These are phyloP conservation scores for Nasturtium officinale DNA, from an alignment of 345 rosid species.

Conservation along the genomic window DNA sequence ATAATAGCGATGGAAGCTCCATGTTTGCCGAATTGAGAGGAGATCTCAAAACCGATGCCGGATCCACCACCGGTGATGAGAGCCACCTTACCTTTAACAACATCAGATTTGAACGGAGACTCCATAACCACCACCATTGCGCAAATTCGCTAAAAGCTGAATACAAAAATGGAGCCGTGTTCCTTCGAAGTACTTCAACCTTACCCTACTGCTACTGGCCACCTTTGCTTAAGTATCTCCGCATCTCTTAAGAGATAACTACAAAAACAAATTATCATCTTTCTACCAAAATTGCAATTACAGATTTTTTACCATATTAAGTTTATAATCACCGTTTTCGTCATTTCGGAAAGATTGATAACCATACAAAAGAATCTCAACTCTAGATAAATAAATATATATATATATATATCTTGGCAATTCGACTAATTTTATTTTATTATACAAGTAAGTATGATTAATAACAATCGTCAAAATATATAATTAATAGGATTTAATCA, in stretches of 20 bases:
- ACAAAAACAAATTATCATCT: background rate
- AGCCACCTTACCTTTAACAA: conserved; percentile 61
- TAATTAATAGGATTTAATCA: background rate
- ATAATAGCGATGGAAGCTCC: conserved; percentile 79
- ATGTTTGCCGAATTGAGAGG: conserved; percentile 68
- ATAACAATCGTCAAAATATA: no score
- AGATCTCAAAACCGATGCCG: conserved; percentile 84
- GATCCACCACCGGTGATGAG: conserved; percentile 89
- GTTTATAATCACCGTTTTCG: background rate
- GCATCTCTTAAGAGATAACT: background rate
- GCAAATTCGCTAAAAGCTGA: background rate
- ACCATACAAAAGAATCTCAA: background rate
- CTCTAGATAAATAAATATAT: background rate
- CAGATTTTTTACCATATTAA: background rate
- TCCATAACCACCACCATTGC: conserved; percentile 53
- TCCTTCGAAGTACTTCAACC: background rate
- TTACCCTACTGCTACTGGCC: background rate
- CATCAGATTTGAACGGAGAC: conserved; percentile 68
- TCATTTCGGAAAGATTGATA: background rate
- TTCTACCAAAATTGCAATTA: background rate
- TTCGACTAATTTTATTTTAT: no score
- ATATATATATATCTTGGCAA: no score
- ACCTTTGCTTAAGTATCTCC: background rate
- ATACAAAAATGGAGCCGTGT: background rate
- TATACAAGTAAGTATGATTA: background rate